A percentile compares a stretch with the other conserved stretches of the same genome.
phyloP scores from a whole-genome alignment of 805 yeast species.

The Wickerhamomyces pijperi region DNA sequence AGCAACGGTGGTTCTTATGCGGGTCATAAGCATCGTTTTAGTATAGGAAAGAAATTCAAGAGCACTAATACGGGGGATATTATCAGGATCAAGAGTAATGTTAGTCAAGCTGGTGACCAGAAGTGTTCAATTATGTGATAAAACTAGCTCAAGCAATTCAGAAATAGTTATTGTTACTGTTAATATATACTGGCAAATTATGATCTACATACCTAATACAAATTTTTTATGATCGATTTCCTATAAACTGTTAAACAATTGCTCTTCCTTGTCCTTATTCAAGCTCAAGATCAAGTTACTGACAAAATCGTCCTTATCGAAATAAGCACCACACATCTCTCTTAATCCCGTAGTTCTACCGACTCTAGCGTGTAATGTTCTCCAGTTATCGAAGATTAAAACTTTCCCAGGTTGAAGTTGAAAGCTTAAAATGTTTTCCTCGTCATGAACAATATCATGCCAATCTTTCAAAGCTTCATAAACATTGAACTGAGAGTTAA shows the following conservation, averaged over 20 bases:
- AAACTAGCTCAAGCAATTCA: no score
- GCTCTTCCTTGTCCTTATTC: constrained; percentile 25
- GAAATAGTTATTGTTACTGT: no score
- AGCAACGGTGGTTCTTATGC: no score
- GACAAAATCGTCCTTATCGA: constrained; percentile 54
- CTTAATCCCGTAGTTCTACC: constrained; percentile 52
- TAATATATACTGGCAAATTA: no score
- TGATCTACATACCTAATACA: no score
- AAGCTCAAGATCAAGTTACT: background rate
- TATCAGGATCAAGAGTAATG: background rate
- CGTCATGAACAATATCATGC: constrained; percentile 38
- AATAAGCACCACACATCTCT: constrained; percentile 64
- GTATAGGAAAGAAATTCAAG: background rate
- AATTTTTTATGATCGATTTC: no score
- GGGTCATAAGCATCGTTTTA: background rate
- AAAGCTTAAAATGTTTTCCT: constrained; percentile 39
- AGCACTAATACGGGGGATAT: background rate
- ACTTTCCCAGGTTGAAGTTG: constrained; percentile 56
- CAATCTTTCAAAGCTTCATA: constrained; percentile 49
- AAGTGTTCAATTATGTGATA: no score
- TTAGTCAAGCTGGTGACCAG: no score
- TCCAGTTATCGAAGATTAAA: constrained; percentile 62
- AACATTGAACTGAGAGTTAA: constrained; percentile 34
- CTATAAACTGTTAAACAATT: constrained; percentile 24
- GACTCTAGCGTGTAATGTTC: constrained; percentile 59